phyloP scores from a whole-genome alignment of 2,329 filamentous ascomycete species.

The Neofusicoccum sp. region DNA sequence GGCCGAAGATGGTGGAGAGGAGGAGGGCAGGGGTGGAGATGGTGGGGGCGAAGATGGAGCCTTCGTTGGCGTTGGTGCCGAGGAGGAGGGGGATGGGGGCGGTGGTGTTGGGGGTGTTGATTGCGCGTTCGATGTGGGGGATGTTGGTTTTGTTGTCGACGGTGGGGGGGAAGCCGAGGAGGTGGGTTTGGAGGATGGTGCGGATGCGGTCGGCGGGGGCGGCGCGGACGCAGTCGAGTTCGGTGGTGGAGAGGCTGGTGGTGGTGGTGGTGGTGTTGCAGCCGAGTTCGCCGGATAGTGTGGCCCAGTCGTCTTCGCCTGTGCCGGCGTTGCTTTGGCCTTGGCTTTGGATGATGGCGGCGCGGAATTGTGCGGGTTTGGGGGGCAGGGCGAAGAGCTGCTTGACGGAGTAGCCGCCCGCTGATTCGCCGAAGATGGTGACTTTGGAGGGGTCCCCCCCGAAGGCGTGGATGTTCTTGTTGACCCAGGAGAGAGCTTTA shows the following conservation, averaged over 20 bases:
- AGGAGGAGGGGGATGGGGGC: constrained; percentile 63
- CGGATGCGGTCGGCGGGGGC: constrained; percentile 56
- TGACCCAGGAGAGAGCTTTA: constrained; percentile 46
- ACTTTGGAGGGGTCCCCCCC: constrained; percentile 43
- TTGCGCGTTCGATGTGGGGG: constrained; percentile 47
- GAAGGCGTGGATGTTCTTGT: constrained; percentile 43
- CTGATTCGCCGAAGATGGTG: constrained; percentile 46
- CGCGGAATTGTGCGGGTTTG: constrained; percentile 35
- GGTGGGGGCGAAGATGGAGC: constrained; percentile 49
- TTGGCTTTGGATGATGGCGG: constrained; percentile 45
- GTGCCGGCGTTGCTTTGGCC: not conserved
- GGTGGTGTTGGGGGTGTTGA: constrained; percentile 55
- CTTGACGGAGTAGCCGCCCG: constrained; percentile 45
- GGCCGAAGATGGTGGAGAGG: not conserved
- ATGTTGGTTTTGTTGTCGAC: constrained; percentile 37
- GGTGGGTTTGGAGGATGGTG: constrained; percentile 36
- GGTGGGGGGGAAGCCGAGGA: not conserved
- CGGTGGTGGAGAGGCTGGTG: constrained; percentile 52
- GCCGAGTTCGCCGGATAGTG: constrained; percentile 26
- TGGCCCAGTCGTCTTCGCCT: constrained; percentile 30
- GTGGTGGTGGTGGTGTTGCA: constrained; percentile 45
- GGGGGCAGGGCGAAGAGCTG: constrained; percentile 24
- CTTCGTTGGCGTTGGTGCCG: constrained; percentile 67
- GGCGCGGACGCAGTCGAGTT: constrained; percentile 53
- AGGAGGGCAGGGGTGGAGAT: constrained; percentile 28